These are phyloP conservation scores for Byssoonygena ceratinophila DNA, from an alignment of 2,329 filamentous ascomycete species.

Conservation along the genomic window DNA sequence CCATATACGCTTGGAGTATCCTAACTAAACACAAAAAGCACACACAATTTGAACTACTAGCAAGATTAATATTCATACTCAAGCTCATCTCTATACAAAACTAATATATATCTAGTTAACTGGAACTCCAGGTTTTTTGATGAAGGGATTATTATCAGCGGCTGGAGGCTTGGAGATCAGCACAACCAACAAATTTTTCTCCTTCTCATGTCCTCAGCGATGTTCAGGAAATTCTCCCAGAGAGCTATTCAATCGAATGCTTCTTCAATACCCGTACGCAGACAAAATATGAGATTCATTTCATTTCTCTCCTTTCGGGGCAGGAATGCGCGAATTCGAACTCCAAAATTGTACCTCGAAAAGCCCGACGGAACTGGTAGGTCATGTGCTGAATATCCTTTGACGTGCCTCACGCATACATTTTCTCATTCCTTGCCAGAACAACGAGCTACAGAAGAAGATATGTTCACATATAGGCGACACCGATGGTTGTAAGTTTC, in stretches of 20 bases:
- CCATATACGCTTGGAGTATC: too few relatives aligned
- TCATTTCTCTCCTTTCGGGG: conserved; percentile 8
- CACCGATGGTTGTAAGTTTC: conserved; percentile 22
- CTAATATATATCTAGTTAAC: too few relatives aligned
- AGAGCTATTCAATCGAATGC: not conserved
- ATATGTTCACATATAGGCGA: conserved; percentile 21
- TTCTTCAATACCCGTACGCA: not conserved
- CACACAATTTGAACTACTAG: too few relatives aligned
- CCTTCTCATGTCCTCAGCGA: not conserved
- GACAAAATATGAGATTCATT: conserved; percentile 2
- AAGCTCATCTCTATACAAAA: too few relatives aligned
- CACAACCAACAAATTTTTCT: too few relatives aligned
- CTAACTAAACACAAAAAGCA: too few relatives aligned
- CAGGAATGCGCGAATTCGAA: conserved; percentile 6
- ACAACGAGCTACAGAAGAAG: conserved; percentile 18
- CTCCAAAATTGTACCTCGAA: not conserved
- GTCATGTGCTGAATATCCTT: conserved; percentile 1
- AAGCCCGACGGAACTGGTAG: not conserved
- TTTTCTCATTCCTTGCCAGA: conserved; percentile 8
- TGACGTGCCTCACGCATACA: not conserved
- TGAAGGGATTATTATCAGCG: too few relatives aligned
- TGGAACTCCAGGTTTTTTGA: too few relatives aligned
- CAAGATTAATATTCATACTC: too few relatives aligned
- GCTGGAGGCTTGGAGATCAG: too few relatives aligned
- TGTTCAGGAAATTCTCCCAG: not conserved